A percentile compares a stretch with the other conserved stretches of the same genome.
Conservation (phyloP, 2,329 filamentous ascomycete species). For the Colletotrichum gigasporum region DNA sequence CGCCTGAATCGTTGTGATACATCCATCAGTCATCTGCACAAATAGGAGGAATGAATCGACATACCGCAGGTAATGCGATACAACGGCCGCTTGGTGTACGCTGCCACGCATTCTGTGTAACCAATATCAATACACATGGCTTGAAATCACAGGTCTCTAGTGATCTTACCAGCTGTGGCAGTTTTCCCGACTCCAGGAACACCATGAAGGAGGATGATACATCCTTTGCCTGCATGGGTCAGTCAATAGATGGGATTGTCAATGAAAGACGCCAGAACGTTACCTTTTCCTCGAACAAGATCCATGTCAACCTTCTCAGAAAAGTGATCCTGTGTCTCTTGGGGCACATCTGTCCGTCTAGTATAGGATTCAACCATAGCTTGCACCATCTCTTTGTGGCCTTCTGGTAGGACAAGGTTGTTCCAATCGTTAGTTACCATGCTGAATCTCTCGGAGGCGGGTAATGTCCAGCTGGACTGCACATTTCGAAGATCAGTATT, state of each 20-base stretch:
- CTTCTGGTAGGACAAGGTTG: conserved; percentile 39
- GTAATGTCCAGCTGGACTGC: conserved; percentile 33
- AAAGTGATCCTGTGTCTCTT: not conserved
- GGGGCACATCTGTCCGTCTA: not conserved
- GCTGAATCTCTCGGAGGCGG: conserved; percentile 22
- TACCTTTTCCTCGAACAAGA: conserved; percentile 41
- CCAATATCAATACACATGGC: not conserved
- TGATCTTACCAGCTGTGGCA: conserved; percentile 9
- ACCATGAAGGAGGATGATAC: conserved; percentile 23
- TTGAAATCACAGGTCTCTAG: too few relatives aligned
- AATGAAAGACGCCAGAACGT: not conserved
- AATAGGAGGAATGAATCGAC: not conserved
- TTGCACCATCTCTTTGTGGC: conserved; percentile 40
- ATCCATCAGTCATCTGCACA: too few relatives aligned
- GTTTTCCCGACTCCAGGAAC: conserved; percentile 16
- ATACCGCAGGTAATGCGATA: conserved; percentile 35
- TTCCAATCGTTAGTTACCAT: conserved; percentile 35
- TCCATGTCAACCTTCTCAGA: conserved; percentile 35
- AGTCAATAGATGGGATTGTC: not conserved
- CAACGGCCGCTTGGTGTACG: conserved; percentile 36
- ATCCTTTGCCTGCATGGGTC: not conserved
- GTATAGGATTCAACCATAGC: conserved; percentile 41
- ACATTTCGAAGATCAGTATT: too few relatives aligned
- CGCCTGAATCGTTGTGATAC: conserved; percentile 34
- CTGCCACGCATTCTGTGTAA: conserved; percentile 33